phyloP scores from a whole-genome alignment of 2,329 filamentous ascomycete species.

The Paraphaeosphaeria sporulosa region DNA sequence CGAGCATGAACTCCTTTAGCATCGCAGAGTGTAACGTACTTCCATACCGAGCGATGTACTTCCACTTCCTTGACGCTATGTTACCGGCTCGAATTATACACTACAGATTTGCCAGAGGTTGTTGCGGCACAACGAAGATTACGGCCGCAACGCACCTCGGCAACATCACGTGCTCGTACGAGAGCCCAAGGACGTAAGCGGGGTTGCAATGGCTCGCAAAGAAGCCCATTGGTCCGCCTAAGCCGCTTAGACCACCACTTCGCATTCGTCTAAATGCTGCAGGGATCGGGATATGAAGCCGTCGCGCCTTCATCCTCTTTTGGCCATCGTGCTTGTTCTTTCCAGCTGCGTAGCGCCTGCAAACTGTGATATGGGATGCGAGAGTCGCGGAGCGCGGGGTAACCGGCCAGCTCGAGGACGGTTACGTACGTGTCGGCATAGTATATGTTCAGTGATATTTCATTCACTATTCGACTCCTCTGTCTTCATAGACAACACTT shows the following conservation, averaged over 20 bases:
- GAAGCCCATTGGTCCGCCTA: not conserved
- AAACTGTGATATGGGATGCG: not conserved
- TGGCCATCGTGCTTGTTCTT: not conserved
- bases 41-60: too few relatives aligned
- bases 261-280: conserved; percentile 1
- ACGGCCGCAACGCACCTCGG: too few relatives aligned
- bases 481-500: not conserved
- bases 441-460: not conserved
- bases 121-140: too few relatives aligned
- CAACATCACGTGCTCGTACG: too few relatives aligned
- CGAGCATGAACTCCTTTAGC: too few relatives aligned
- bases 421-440: not conserved
- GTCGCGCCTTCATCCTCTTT: not conserved
- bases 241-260: not conserved
- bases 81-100: too few relatives aligned
- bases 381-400: not conserved
- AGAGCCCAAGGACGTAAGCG: too few relatives aligned
- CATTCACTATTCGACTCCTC: not conserved
- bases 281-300: not conserved
- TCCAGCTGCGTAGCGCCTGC: not conserved
- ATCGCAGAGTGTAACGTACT: too few relatives aligned
- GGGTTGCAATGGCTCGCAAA: too few relatives aligned
- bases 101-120: too few relatives aligned
- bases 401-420: not conserved
- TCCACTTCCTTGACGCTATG: too few relatives aligned